Evolutionary conservation across 352 stramenopile species (phyloP).

Genomic region (Blastocystis sp.): DNA sequence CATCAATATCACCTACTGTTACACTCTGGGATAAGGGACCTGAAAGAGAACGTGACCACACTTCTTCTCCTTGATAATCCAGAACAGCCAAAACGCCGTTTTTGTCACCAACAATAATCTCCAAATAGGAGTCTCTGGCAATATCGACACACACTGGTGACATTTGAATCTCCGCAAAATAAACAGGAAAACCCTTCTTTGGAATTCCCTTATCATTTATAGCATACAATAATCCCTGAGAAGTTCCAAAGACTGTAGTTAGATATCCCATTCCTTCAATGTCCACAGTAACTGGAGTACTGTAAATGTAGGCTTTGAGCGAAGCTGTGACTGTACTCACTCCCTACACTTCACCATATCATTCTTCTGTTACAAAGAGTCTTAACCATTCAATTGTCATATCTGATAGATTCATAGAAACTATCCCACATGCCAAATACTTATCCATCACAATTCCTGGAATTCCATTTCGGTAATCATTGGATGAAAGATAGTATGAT

Average conservation of each 20-base stretch:
- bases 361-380: background rate
- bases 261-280: slow-evolving; percentile 19
- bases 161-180: slow-evolving; percentile 32
- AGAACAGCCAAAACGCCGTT: slow-evolving; percentile 21
- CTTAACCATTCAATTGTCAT: slow-evolving; percentile 8
- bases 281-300: slow-evolving; percentile 13
- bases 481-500: slow-evolving; percentile 9
- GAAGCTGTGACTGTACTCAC: background rate
- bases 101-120: slow-evolving; percentile 55
- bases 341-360: background rate
- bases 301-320: slow-evolving; percentile 17
- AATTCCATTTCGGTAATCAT: slow-evolving; percentile 44
- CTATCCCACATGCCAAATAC: slow-evolving; percentile 40
- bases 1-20: background rate
- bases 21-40: slow-evolving; percentile 28
- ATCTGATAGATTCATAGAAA: background rate
- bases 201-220: background rate
- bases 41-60: slow-evolving; percentile 39
- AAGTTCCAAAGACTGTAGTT: slow-evolving; percentile 2
- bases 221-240: slow-evolving; percentile 14
- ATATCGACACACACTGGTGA: slow-evolving; percentile 15
- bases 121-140: slow-evolving; percentile 6
- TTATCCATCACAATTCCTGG: slow-evolving; percentile 14
- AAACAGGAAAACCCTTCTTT: slow-evolving; percentile 22
- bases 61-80: slow-evolving; percentile 16